Percentiles rank a stretch among this genome's conserved stretches.
Conservation (phyloP, 2,329 filamentous ascomycete genomes). For the Diaporthe sp. region DNA sequence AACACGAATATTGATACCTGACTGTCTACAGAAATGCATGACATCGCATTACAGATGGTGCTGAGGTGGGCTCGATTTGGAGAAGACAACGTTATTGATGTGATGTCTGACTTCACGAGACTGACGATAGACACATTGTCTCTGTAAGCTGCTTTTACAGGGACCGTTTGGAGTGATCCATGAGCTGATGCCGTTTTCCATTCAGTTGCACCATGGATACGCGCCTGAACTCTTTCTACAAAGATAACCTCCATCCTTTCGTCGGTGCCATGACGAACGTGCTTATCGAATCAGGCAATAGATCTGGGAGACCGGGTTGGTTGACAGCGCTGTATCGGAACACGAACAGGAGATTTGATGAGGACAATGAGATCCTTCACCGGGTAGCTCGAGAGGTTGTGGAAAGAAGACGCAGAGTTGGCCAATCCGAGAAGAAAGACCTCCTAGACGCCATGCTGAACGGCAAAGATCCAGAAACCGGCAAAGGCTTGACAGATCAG, state of each 20-base stretch:
- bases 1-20: no score
- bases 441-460: constrained; percentile 42
- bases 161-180: no score
- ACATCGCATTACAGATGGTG: constrained; percentile 41
- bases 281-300: constrained; percentile 48
- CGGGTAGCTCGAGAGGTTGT: not conserved
- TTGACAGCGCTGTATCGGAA: constrained; percentile 66
- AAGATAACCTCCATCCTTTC: constrained; percentile 37
- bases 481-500: constrained; percentile 41
- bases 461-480: constrained; percentile 41
- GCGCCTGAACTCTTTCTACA: constrained; percentile 44
- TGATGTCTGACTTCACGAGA: not conserved
- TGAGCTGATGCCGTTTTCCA: no score
- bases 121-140: constrained; percentile 43
- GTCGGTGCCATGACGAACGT: constrained; percentile 37
- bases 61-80: constrained; percentile 38
- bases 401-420: not conserved
- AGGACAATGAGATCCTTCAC: not conserved
- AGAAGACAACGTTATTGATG: not conserved
- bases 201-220: constrained; percentile 36
- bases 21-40: constrained; percentile 39
- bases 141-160: not conserved
- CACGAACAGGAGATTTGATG: not conserved
- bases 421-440: constrained; percentile 37
- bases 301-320: constrained; percentile 59